These are phyloP conservation scores for Backusella macrospora DNA, from an alignment of 192 early-diverging fungal genomes.

Conservation along the genomic window DNA sequence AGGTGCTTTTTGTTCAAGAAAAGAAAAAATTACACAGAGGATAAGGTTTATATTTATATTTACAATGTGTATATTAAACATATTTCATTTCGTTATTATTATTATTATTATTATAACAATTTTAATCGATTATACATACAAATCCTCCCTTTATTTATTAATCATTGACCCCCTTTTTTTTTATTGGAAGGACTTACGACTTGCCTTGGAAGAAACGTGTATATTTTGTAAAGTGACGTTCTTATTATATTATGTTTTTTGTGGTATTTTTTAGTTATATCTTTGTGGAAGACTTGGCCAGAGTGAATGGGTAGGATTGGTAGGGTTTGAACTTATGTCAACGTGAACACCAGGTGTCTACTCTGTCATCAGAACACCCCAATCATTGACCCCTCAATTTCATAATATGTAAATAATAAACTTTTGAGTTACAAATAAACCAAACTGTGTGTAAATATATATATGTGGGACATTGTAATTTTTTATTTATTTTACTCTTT, in stretches of 20 bases:
- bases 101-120: neutral
- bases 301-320: no score
- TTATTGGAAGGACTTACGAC: no score
- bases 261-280: no score
- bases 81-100: neutral
- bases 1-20: neutral
- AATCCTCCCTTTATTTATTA: neutral
- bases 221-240: no score
- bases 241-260: no score
- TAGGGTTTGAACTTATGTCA: no score
- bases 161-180: slow-evolving; percentile 1
- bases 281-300: no score
- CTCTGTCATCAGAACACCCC: no score
- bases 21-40: neutral
- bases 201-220: no score
- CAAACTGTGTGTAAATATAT: no score
- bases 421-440: slow-evolving; percentile 16
- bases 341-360: no score
- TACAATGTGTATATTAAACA: neutral
- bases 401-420: slow-evolving; percentile 3
- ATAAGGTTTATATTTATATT: neutral
- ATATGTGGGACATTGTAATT: neutral
- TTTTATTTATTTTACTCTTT: neutral
- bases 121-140: neutral
- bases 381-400: slow-evolving; percentile 2